These are phyloP conservation scores for Phlebiopsis flavidoalba DNA, from an alignment of 768 basidiomycete genomes.

Conservation along the genomic window DNA sequence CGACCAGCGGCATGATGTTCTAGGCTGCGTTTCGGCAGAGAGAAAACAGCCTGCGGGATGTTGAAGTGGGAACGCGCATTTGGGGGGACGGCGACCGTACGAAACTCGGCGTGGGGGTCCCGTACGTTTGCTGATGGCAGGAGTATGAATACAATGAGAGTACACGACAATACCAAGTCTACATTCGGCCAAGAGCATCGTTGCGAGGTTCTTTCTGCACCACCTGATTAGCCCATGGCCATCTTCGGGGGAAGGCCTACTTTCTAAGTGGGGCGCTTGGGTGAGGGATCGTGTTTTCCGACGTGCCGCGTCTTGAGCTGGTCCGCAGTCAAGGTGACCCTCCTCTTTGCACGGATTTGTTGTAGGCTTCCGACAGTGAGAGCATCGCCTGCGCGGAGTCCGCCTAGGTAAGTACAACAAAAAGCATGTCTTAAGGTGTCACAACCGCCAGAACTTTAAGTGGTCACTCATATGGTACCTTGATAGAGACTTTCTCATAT, in stretches of 20 bases:
- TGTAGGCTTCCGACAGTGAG: slow-evolving; percentile 86
- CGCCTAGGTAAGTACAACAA: background rate
- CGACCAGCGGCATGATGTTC: background rate
- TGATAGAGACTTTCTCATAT: slow-evolving; percentile 95
- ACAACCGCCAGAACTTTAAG: slow-evolving; percentile 1
- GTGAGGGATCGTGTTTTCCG: slow-evolving; percentile 96
- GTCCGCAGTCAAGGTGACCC: slow-evolving; percentile 88
- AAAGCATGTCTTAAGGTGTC: background rate
- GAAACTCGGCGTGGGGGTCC: no score
- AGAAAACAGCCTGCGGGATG: background rate
- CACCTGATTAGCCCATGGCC: slow-evolving; percentile 96
- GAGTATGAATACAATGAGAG: background rate
- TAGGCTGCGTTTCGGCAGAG: background rate
- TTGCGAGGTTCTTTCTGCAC: slow-evolving; percentile 94
- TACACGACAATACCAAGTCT: slow-evolving; percentile 17
- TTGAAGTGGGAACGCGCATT: background rate
- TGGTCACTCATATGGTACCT: no score
- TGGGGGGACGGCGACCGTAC: no score
- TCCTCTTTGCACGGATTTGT: slow-evolving; percentile 90
- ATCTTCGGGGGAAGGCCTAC: slow-evolving; percentile 97
- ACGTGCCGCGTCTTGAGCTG: slow-evolving; percentile 97
- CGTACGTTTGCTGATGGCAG: background rate
- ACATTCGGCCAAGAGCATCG: slow-evolving; percentile 90
- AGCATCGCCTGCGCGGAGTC: slow-evolving; percentile 79
- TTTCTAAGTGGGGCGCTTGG: slow-evolving; percentile 96